phyloP scores from a whole-genome alignment of 345 rosid genomes.

The Linum trigynum region DNA sequence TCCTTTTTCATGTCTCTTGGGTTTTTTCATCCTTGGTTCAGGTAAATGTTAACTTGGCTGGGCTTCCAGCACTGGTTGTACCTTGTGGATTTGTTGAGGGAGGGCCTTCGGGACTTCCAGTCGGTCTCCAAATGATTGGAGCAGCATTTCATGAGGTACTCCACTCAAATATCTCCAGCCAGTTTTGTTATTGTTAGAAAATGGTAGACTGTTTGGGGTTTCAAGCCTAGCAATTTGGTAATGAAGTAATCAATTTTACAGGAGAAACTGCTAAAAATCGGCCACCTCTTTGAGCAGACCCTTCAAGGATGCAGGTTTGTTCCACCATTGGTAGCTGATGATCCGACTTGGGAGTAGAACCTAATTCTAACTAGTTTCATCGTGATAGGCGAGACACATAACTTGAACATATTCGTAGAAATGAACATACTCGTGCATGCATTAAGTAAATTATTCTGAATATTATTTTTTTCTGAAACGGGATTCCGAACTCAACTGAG shows the following conservation, averaged over 20 bases:
- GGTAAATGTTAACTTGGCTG: slow-evolving; percentile 93
- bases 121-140: slow-evolving; percentile 94
- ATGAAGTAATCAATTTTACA: slow-evolving; percentile 16
- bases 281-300: slow-evolving; percentile 88
- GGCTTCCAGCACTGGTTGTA: slow-evolving; percentile 82
- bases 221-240: too few relatives aligned
- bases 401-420: too few relatives aligned
- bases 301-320: slow-evolving; percentile 53
- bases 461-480: too few relatives aligned
- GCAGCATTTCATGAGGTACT: slow-evolving; percentile 81
- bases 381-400: too few relatives aligned
- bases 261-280: slow-evolving; percentile 67
- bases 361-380: too few relatives aligned
- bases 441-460: too few relatives aligned
- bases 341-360: too few relatives aligned
- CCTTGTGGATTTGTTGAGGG: slow-evolving; percentile 88
- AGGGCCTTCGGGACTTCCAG: slow-evolving; percentile 62
- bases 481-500: too few relatives aligned
- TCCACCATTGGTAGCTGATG: slow-evolving; percentile 45
- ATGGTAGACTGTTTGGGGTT: neutral
- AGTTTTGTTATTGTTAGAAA: neutral
- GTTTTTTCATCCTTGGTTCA: slow-evolving; percentile 24
- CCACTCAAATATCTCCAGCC: neutral
- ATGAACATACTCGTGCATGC: too few relatives aligned
- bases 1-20: neutral